Evolutionary conservation across 2,329 filamentous ascomycete genomes (phyloP).

Genomic region (Aspergillus proliferans): DNA sequence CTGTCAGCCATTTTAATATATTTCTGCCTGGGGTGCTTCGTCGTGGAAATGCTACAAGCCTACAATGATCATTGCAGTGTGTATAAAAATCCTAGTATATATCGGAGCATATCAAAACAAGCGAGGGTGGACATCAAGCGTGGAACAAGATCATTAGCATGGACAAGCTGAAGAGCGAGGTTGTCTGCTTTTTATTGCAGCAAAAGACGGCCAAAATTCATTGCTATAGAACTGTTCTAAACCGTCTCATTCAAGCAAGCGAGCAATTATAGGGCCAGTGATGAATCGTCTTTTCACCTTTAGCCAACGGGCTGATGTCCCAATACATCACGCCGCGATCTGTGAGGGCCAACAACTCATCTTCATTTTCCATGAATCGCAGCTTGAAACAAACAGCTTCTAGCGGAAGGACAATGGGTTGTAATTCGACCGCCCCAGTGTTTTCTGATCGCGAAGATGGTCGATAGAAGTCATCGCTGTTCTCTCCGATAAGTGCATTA

Average conservation of each 20-base stretch:
- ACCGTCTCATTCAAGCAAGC: not conserved
- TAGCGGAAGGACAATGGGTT: constrained; percentile 27
- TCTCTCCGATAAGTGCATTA: constrained; percentile 27
- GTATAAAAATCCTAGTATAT: too few relatives aligned
- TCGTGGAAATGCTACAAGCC: too few relatives aligned
- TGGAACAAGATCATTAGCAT: too few relatives aligned
- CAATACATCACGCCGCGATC: constrained; percentile 37
- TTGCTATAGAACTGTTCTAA: not conserved
- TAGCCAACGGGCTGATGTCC: constrained; percentile 27
- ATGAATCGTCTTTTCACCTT: constrained; percentile 14
- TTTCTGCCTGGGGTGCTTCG: too few relatives aligned
- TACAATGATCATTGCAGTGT: too few relatives aligned
- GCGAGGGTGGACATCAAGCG: too few relatives aligned
- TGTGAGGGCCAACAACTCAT: constrained; percentile 37
- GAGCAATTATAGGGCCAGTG: constrained; percentile 1
- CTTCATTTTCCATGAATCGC: constrained; percentile 27
- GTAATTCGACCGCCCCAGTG: constrained; percentile 22
- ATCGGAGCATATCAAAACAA: too few relatives aligned
- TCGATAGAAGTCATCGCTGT: constrained; percentile 27
- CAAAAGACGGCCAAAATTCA: not conserved
- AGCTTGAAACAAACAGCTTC: constrained; percentile 35
- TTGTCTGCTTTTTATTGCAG: not conserved
- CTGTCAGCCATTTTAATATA: too few relatives aligned
- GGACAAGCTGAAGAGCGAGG: too few relatives aligned
- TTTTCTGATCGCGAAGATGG: constrained; percentile 16